These are phyloP conservation scores for Lachancea cidri DNA, from an alignment of 805 yeast genomes.

Conservation along the genomic window DNA sequence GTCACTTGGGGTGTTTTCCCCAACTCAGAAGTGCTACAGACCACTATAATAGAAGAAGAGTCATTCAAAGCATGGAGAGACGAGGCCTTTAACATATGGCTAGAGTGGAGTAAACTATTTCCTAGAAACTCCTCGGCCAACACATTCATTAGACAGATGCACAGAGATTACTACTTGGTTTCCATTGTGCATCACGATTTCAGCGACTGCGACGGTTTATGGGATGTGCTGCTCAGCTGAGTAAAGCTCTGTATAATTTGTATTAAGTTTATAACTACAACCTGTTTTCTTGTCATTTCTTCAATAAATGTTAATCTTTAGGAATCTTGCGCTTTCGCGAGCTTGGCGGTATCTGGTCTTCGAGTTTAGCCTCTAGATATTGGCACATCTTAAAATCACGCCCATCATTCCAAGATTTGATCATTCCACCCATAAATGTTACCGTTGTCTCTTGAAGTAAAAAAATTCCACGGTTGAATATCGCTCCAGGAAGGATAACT, in stretches of 20 bases:
- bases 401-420: constrained; percentile 36
- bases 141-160: constrained; percentile 54
- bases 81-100: constrained; percentile 88
- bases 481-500: constrained; percentile 44
- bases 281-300: not conserved
- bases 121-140: constrained; percentile 47
- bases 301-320: too few relatives aligned
- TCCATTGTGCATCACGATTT: constrained; percentile 85
- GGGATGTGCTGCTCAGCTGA: constrained; percentile 51
- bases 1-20: constrained; percentile 99
- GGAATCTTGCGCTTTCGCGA: constrained; percentile 6
- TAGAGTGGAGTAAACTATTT: constrained; percentile 86
- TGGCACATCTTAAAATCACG: constrained; percentile 29
- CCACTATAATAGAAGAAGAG: constrained; percentile 87
- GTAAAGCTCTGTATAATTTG: not conserved
- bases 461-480: constrained; percentile 43
- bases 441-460: constrained; percentile 26
- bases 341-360: constrained; percentile 7
- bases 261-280: not conserved
- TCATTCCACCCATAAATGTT: constrained; percentile 37
- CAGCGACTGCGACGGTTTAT: constrained; percentile 63
- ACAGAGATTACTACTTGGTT: constrained; percentile 66
- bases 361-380: constrained; percentile 27
- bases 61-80: constrained; percentile 95
- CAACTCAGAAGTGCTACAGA: constrained; percentile 80